phyloP scores from a whole-genome alignment of 2,329 filamentous ascomycete genomes.

The Sporothrix globosa region DNA sequence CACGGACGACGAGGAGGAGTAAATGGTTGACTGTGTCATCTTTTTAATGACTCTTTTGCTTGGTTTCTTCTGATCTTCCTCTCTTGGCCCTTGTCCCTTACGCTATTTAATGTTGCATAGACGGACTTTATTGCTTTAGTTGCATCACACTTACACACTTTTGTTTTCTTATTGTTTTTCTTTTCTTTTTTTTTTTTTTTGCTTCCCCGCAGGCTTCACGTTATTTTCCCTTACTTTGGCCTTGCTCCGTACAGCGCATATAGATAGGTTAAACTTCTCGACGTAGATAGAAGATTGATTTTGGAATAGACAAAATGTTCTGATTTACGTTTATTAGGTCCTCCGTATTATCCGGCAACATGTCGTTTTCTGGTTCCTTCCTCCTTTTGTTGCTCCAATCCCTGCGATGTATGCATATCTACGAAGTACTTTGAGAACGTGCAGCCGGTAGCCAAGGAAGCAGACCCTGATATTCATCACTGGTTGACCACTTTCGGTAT shows the following conservation, averaged over 20 bases:
- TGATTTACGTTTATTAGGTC: neutral
- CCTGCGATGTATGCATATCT: neutral
- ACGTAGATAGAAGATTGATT: constrained; percentile 21
- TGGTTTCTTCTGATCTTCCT: neutral
- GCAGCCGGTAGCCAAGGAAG: neutral
- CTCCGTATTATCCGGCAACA: neutral
- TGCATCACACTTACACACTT: neutral
- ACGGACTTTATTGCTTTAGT: constrained; percentile 16
- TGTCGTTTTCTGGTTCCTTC: too few relatives aligned
- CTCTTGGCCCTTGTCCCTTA: neutral
- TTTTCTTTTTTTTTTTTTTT: neutral
- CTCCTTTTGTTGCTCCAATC: neutral
- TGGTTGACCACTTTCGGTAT: too few relatives aligned
- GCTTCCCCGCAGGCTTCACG: constrained; percentile 1
- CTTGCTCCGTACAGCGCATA: neutral
- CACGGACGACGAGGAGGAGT: constrained; percentile 69
- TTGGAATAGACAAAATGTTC: constrained; percentile 26
- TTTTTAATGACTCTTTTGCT: neutral
- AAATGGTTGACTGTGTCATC: neutral
- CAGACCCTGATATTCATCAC: neutral
- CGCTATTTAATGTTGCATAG: constrained; percentile 26
- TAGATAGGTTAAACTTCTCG: constrained; percentile 20
- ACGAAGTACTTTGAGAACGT: neutral
- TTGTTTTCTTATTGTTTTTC: neutral
- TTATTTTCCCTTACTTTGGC: constrained; percentile 1